Evolutionary conservation across 2,329 filamentous ascomycete species (phyloP).

Genomic region (Clonostachys byssicola): DNA sequence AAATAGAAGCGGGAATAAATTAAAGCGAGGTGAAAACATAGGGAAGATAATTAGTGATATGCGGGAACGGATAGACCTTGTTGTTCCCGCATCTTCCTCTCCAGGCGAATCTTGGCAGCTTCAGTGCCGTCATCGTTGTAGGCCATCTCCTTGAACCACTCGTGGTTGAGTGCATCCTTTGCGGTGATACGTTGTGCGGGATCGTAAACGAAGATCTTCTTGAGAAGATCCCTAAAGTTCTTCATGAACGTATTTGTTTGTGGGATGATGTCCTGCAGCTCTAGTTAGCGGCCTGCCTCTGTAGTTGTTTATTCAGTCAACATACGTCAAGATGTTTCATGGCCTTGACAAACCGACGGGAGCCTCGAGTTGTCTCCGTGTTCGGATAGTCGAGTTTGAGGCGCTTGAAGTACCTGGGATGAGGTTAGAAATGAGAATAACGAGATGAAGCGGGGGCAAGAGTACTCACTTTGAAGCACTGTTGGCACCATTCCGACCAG

Average conservation of each 20-base stretch:
- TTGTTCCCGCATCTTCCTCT: constrained; percentile 28
- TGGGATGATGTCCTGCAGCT: constrained; percentile 58
- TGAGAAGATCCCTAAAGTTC: constrained; percentile 60
- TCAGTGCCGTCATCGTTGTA: constrained; percentile 65
- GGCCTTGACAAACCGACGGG: constrained; percentile 63
- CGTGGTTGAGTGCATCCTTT: constrained; percentile 61
- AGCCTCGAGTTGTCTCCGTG: constrained; percentile 59
- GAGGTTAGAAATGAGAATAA: constrained; percentile 2
- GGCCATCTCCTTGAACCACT: constrained; percentile 63
- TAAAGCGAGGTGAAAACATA: no score
- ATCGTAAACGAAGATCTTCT: constrained; percentile 67
- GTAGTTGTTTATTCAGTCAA: constrained; percentile 2
- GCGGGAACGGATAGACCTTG: background rate
- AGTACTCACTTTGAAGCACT: constrained; percentile 59
- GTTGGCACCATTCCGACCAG: constrained; percentile 48
- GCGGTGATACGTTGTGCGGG: constrained; percentile 62
- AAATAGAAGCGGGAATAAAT: background rate
- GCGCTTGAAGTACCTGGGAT: constrained; percentile 61
- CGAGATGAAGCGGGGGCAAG: background rate
- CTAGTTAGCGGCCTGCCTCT: background rate
- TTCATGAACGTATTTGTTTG: constrained; percentile 53
- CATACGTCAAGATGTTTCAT: constrained; percentile 65
- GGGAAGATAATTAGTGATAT: background rate
- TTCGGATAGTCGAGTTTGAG: constrained; percentile 62
- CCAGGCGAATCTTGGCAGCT: constrained; percentile 58